Evolutionary conservation across 768 basidiomycete species (phyloP).

Genomic region (Lactifluus subvellereus): DNA sequence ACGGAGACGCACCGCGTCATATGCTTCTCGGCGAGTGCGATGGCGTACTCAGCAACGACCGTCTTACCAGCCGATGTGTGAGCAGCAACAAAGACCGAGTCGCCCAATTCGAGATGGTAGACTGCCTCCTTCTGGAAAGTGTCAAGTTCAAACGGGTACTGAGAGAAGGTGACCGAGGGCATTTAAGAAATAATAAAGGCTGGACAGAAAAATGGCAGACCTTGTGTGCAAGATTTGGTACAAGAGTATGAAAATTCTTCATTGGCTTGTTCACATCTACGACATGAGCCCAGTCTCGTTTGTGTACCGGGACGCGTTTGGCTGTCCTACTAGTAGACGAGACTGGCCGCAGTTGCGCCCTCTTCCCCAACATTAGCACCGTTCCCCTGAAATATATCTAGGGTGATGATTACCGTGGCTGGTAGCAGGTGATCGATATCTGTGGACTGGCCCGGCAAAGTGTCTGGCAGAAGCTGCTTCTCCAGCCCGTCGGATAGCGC

Average conservation of each 20-base stretch:
- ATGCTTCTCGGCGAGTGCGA: slow-evolving; percentile 92
- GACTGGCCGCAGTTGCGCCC: slow-evolving; percentile 52
- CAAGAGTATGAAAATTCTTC: slow-evolving; percentile 82
- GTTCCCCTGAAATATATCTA: not conserved
- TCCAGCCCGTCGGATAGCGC: not conserved
- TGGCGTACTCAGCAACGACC: slow-evolving; percentile 98
- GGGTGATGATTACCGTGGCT: slow-evolving; percentile 27
- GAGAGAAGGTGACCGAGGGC: not conserved
- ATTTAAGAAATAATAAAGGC: not conserved
- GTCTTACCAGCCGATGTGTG: slow-evolving; percentile 99
- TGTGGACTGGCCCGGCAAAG: slow-evolving; percentile 22
- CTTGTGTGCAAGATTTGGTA: slow-evolving; percentile 95
- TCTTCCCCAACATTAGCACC: slow-evolving; percentile 34
- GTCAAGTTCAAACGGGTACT: slow-evolving; percentile 99
- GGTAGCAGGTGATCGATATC: slow-evolving; percentile 77
- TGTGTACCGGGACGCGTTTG: slow-evolving; percentile 49
- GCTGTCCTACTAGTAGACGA: slow-evolving; percentile 37
- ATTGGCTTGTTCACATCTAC: slow-evolving; percentile 91
- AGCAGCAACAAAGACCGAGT: slow-evolving; percentile 98
- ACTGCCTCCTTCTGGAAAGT: slow-evolving; percentile 99
- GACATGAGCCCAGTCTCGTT: slow-evolving; percentile 97
- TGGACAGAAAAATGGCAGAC: slow-evolving; percentile 34
- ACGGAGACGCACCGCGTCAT: slow-evolving; percentile 78
- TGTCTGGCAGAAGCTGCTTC: slow-evolving; percentile 26
- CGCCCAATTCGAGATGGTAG: slow-evolving; percentile 93